These are phyloP conservation scores for Nemania bipapillata DNA, from an alignment of 2,329 filamentous ascomycete genomes.

Conservation along the genomic window DNA sequence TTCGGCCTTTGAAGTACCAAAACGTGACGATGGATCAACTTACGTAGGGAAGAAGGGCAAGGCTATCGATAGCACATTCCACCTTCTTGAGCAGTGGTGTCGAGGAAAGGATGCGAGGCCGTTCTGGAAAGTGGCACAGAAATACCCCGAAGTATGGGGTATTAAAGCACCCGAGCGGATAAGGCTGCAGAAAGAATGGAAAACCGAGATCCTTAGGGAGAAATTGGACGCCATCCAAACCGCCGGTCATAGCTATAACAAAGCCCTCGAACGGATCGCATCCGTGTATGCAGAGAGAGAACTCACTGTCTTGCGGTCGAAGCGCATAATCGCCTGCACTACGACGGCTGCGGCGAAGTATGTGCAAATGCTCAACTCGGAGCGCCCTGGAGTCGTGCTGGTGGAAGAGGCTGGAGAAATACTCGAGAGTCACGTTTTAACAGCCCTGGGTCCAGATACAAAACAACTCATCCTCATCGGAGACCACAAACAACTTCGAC, in stretches of 20 bases:
- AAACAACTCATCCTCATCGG: constrained; percentile 74
- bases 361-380: constrained; percentile 61
- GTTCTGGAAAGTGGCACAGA: constrained; percentile 11
- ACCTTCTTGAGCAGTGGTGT: constrained; percentile 67
- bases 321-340: constrained; percentile 73
- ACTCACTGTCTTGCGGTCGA: constrained; percentile 48
- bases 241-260: constrained; percentile 53
- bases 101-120: constrained; percentile 5
- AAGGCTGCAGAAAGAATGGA: constrained; percentile 15
- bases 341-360: constrained; percentile 75
- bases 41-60: constrained; percentile 60
- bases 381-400: constrained; percentile 67
- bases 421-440: constrained; percentile 40
- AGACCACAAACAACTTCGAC: constrained; percentile 77
- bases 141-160: constrained; percentile 20
- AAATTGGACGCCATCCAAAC: constrained; percentile 9
- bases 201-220: constrained; percentile 8
- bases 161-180: constrained; percentile 12
- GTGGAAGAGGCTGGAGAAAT: constrained; percentile 54
- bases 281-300: constrained; percentile 51
- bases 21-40: constrained; percentile 56
- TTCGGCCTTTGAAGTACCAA: constrained; percentile 65
- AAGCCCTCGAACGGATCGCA: constrained; percentile 54
- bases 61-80: constrained; percentile 53
- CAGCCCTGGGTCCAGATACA: constrained; percentile 35